Base-by-base conservation (phyloP, 139 green algal genomes). In the Chlorokybus atmophyticus region DNA sequence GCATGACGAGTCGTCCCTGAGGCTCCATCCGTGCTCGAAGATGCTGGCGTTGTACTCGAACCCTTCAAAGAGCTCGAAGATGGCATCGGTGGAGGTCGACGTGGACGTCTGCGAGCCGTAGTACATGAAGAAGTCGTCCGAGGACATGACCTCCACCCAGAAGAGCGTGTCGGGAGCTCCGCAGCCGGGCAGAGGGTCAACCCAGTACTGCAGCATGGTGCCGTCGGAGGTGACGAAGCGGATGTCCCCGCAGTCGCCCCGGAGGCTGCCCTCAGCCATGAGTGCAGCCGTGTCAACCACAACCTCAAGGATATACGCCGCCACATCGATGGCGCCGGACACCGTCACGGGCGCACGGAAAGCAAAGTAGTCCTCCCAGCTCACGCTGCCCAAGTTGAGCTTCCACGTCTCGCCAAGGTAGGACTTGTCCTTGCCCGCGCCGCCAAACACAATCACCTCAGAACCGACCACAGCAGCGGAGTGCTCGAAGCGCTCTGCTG, bases 381-480 rank as follows among this genome's bases (percentile, higher is more conserved):
- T 44, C 5, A 21, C 48, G 17, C 35, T 17, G n/a, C 7, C 50
- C 44, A 26, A 38, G 21, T 27, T 41, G 50, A 38, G 55, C 60
- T 68, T 68, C 60, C 50, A 61, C 3, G 52, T 68, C 50, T 68
- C 60, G n/a, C 27, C 19, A 0, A 59, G 50, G 50, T 68, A 68
- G 29, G 32, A 35, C 50, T 59, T 59, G 50, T 58, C 32, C 25
- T 54, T 38, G 28, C n/a, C 41, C 21, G 60, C 60, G 39, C 60
- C 60, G 40, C 60, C 60, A 51, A 68, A 68, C 25, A 60, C 25
- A 52, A 55, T 62, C 14, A 68, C 23, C 27, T 67, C 59, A 8
- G 5, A 24, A 30, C 52, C 26, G 4, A 26, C 55, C 25, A 25
- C 25, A 14, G 55, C 60, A 35, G 55, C 61, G 21, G 32, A 47